Evolutionary conservation across 1,139 yeast genomes (phyloP).

Genomic region (Nakaseomyces kungkrabaensis): DNA sequence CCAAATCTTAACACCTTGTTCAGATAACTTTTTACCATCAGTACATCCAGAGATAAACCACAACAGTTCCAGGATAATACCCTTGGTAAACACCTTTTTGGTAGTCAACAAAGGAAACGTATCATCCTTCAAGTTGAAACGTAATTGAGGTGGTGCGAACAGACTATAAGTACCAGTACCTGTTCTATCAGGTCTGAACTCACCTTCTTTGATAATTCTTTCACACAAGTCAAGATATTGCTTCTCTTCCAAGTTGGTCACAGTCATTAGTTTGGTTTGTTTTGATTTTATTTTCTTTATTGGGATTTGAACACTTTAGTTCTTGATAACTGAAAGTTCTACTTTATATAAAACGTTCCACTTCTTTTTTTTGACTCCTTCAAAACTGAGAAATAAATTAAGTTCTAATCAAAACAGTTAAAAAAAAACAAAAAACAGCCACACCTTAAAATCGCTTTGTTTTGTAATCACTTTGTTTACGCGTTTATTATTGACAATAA

Average conservation of each 20-base stretch:
- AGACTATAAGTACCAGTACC: constrained; percentile 90
- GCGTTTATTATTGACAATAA: not conserved
- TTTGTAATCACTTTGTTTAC: not conserved
- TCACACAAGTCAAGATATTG: constrained; percentile 78
- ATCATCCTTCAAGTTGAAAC: constrained; percentile 67
- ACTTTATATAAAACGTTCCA: too few relatives aligned
- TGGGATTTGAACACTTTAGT: too few relatives aligned
- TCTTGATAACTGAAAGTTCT: too few relatives aligned
- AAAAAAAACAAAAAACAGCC: not conserved
- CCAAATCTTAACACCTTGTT: constrained; percentile 90
- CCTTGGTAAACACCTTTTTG: constrained; percentile 82
- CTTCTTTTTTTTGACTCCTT: too few relatives aligned
- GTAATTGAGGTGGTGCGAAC: constrained; percentile 92
- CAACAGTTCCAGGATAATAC: constrained; percentile 75
- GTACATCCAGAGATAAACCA: constrained; percentile 93
- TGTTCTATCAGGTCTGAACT: constrained; percentile 86
- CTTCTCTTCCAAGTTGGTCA: constrained; percentile 51
- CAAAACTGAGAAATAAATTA: too few relatives aligned
- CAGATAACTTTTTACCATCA: constrained; percentile 68
- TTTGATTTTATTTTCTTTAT: too few relatives aligned
- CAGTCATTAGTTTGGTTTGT: not conserved
- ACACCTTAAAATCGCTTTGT: not conserved
- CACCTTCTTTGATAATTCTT: constrained; percentile 73
- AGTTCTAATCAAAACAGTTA: too few relatives aligned
- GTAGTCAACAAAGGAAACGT: constrained; percentile 84